Evolutionary conservation across 176 grass and related monocot species (phyloP).

Genomic region (Tuctoria greenei): DNA sequence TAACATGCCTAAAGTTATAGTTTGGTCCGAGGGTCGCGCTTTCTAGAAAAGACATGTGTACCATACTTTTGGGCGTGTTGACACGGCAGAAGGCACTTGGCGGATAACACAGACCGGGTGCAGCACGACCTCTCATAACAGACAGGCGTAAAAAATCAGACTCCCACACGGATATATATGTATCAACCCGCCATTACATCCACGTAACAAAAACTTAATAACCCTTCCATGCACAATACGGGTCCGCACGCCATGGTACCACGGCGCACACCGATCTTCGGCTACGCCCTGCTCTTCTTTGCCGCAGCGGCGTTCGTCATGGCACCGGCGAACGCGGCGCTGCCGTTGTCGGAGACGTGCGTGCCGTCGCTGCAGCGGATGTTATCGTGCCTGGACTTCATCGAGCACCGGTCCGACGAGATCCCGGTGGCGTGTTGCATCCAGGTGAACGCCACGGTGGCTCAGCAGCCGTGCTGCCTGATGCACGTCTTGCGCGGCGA

Average conservation of each 20-base stretch:
- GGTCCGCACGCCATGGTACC: neutral
- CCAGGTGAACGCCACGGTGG: conserved; percentile 24
- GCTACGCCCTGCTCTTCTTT: neutral
- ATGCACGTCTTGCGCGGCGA: conserved; percentile 46
- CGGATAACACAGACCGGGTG: neutral
- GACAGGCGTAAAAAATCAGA: neutral
- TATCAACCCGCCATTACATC: neutral
- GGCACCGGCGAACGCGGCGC: neutral
- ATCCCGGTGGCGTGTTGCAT: conserved; percentile 45
- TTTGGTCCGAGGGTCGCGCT: no score
- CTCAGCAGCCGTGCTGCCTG: conserved; percentile 47
- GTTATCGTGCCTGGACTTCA: conserved; percentile 61
- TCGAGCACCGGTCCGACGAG: conserved; percentile 42
- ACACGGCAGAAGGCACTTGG: neutral
- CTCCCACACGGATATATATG: neutral
- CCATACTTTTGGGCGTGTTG: no score
- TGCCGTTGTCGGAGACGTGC: neutral
- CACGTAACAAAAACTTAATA: neutral
- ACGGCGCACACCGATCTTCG: no score
- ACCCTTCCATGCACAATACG: neutral
- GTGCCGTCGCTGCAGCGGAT: conserved; percentile 40
- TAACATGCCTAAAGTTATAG: no score
- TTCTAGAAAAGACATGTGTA: no score
- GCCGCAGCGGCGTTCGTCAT: neutral
- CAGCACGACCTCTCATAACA: neutral